phyloP scores from a whole-genome alignment of 163 green algal species.

The Scenedesmus sp. region DNA sequence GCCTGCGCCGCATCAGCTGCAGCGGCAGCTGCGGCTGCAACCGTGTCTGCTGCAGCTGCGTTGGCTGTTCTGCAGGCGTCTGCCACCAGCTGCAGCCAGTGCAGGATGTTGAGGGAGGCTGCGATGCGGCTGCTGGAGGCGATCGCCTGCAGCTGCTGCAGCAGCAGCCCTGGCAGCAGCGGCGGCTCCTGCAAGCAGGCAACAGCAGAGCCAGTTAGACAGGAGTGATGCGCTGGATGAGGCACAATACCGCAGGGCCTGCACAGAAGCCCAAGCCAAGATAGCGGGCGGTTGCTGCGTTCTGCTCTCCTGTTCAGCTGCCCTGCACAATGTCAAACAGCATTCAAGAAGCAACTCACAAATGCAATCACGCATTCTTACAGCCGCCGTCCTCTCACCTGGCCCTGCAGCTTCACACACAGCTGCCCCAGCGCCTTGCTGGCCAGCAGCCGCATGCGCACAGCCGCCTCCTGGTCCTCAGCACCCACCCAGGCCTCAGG shows the following conservation, averaged over 20 bases:
- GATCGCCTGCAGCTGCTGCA: conserved; percentile 46
- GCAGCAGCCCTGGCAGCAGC: conserved; percentile 29
- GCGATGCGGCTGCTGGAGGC: conserved; percentile 59
- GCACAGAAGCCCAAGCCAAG: too few relatives aligned
- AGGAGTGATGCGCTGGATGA: background rate
- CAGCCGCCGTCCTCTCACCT: conserved; percentile 22
- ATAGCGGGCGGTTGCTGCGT: too few relatives aligned
- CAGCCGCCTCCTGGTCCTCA: conserved; percentile 59
- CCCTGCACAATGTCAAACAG: background rate
- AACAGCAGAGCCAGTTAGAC: background rate
- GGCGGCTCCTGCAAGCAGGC: conserved; percentile 37
- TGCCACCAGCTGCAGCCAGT: conserved; percentile 53
- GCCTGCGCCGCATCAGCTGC: background rate
- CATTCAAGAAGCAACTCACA: background rate
- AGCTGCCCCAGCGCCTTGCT: conserved; percentile 73
- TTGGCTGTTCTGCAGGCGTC: background rate
- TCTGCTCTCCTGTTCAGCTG: background rate
- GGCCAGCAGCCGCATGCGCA: conserved; percentile 70
- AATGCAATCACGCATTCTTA: background rate
- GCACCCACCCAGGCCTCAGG: conserved; percentile 53
- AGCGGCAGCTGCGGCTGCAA: conserved; percentile 27
- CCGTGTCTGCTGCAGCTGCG: conserved; percentile 26
- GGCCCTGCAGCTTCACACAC: conserved; percentile 37
- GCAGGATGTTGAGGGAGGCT: conserved; percentile 40
- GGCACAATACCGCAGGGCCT: background rate